Evolutionary conservation across 2,329 filamentous ascomycete genomes (phyloP), one percentile per base, ranked within the genome.

Genomic region (Remersonia thermophila): DNA sequence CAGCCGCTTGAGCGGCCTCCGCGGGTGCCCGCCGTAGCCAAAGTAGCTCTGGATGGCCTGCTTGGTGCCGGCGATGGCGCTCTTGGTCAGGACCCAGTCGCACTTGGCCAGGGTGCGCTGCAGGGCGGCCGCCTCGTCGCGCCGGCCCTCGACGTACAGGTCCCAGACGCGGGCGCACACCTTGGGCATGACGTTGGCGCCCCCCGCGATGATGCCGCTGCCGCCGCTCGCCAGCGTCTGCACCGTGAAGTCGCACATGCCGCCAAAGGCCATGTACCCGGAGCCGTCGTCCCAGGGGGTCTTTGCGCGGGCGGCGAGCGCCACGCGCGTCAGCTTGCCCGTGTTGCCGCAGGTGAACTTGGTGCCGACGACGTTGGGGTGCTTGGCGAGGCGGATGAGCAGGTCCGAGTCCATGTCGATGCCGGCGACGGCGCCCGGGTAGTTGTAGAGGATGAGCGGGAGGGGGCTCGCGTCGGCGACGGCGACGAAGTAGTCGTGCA

Each of bases 331-430:
- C 46, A 93, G 70, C 63, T 93, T 93, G 45, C 85, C 85, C 1
- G 83, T 91, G 65, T 84, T 91, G 46, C 83, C 85, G 56, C 84
- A 93, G 28, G 85, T 93, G 67, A 93, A 93, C 59, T 93, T 93
- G 37, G 83, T 87, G 44, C 85, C 85, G 44, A 86, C 65, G 51
- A 93, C 84, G 61, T 93, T 93, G 46, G 77, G 75, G 61, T 93
- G 84, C 55, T 77, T 63, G 30, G 80, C 81, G 27, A 93, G 73
- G 54, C 71, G 72, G 62, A 91, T 84, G 51, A 93, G 72, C 41
- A 89, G 69, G 55, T 93, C 85, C 40, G 81, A 87, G 66, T 91
- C 83, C 73, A 93, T 80, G 58, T 93, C 85, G 52, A 93, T 81
- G 34, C 85, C 85, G 5, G 83, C 72, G 5, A 91, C 85, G 33